phyloP scores from a whole-genome alignment of 2,329 filamentous ascomycete genomes.

The Claviceps sp. region DNA sequence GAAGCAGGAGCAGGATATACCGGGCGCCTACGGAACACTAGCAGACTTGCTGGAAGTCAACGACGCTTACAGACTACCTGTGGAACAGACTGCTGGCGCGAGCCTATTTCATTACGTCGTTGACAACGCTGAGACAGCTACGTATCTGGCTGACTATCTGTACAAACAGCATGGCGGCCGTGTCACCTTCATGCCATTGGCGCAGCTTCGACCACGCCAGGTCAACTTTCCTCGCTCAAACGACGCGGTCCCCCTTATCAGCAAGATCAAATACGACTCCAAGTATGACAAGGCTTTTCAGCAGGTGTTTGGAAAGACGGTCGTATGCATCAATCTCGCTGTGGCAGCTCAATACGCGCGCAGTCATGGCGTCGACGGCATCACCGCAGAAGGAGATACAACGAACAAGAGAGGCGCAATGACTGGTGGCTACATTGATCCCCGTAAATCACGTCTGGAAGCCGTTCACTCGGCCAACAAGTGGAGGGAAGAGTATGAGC shows the following conservation, averaged over 20 bases:
- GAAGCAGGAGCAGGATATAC: constrained; percentile 64
- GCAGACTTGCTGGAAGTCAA: constrained; percentile 84
- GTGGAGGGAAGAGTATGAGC: constrained; percentile 63
- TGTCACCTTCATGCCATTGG: constrained; percentile 89
- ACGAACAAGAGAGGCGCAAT: constrained; percentile 91
- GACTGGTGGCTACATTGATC: constrained; percentile 88
- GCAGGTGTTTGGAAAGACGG: constrained; percentile 90
- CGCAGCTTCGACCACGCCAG: constrained; percentile 58
- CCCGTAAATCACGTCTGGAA: constrained; percentile 73
- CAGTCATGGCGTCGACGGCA: constrained; percentile 81
- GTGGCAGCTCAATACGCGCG: constrained; percentile 84
- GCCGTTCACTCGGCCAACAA: constrained; percentile 63
- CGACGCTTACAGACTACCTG: constrained; percentile 74
- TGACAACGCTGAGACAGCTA: constrained; percentile 79
- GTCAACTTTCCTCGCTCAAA: constrained; percentile 71
- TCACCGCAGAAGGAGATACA: constrained; percentile 88
- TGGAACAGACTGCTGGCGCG: constrained; percentile 84
- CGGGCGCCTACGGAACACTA: constrained; percentile 82
- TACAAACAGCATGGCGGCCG: constrained; percentile 70
- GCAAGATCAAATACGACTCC: constrained; percentile 68
- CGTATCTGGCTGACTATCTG: constrained; percentile 64
- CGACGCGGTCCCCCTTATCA: constrained; percentile 77
- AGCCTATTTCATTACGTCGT: constrained; percentile 95
- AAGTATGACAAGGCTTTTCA: constrained; percentile 76
- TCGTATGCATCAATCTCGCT: constrained; percentile 81